A percentile compares a stretch with the other conserved stretches of the same genome.
These are phyloP conservation scores for Benincasa hispida DNA, from an alignment of 306 rosid species.

Conservation along the genomic window DNA sequence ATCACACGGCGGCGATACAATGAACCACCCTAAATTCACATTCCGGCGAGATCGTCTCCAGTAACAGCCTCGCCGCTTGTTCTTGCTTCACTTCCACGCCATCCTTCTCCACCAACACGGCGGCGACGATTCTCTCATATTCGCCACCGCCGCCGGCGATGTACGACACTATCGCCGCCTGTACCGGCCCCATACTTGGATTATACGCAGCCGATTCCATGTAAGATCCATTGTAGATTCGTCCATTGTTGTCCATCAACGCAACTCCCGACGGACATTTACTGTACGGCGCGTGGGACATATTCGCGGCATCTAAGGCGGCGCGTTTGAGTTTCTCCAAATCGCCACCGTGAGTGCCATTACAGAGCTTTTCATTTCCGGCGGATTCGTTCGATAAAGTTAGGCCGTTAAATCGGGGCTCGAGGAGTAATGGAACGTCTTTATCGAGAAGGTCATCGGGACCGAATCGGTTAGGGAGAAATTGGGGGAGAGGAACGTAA, in stretches of 20 bases:
- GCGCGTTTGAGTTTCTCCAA: conserved; percentile 16
- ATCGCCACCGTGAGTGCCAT: conserved; percentile 13
- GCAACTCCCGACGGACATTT: conserved; percentile 72
- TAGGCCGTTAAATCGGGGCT: conserved; percentile 35
- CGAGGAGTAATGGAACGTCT: conserved; percentile 41
- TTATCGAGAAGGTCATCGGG: conserved; percentile 57
- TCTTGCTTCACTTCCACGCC: conserved; percentile 56
- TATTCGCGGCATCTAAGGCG: conserved; percentile 67
- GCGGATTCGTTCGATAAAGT: conserved; percentile 11
- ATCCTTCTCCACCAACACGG: conserved; percentile 63
- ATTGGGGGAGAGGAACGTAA: conserved; percentile 25
- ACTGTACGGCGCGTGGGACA: conserved; percentile 79
- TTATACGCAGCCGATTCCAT: conserved; percentile 85
- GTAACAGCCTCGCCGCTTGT: conserved; percentile 37
- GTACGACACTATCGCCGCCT: conserved; percentile 66
- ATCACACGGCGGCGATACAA: conserved; percentile 12
- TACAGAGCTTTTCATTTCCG: background rate
- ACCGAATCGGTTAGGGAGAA: conserved; percentile 62
- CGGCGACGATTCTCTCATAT: conserved; percentile 40
- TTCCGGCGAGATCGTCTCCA: conserved; percentile 40
- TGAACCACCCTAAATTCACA: conserved; percentile 27
- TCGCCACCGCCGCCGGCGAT: conserved; percentile 42
- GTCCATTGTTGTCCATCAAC: conserved; percentile 34
- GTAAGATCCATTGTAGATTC: conserved; percentile 51
- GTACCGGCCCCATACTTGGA: conserved; percentile 78